Evolutionary conservation across 805 yeast genomes (phyloP), one percentile per base, ranked within the genome.

Genomic region (Zygoascus biomembranicola): DNA sequence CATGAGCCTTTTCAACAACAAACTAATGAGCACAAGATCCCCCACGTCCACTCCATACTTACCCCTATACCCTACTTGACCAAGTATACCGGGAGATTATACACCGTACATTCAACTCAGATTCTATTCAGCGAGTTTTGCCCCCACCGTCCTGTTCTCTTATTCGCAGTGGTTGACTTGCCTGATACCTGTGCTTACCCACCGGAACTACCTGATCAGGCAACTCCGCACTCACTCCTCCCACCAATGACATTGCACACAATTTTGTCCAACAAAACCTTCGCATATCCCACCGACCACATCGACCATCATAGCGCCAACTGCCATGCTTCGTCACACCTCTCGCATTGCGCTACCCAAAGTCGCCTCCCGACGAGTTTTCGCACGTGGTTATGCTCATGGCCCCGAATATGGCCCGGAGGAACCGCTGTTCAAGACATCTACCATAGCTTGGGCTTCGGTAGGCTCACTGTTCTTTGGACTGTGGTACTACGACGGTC

Each of bases 321-420:
- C 32, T 18, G 47, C 4, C 31, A 44, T 23, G 26, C 18, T 44
- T 44, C 47, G 20, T 14, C 20, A 14, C 31, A 26, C 39, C 16
- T 35, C 39, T 35, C 39, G 39, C 39, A n/a, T 35, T 13, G 39
- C 39, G 8, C 39, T 35, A 8, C 39, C 39, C 16, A 35, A 35
- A n/a, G 13, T 35, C 16, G 39, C 39, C 39, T 35, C 39, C 16
- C 39, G 39, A 13, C 39, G 39, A 35, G 39, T 8, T 13, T 35
- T 35, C 16, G 10, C 39, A 13, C 39, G 39, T 35, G 39, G 39
- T 4, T 35, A 35, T 8, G 39, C 44, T 32, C 49, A 46, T 32
- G 49, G 35, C 11, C 55, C 47, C 31, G 57, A 51, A 10, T 52
- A 55, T 31, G 61, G 61, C 18, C 60, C 61, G 31, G 60, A 53